Percentiles rank a stretch among this genome's conserved stretches.
Conservation (phyloP, 169 alveolate species). For the Eimeria acervulina region DNA sequence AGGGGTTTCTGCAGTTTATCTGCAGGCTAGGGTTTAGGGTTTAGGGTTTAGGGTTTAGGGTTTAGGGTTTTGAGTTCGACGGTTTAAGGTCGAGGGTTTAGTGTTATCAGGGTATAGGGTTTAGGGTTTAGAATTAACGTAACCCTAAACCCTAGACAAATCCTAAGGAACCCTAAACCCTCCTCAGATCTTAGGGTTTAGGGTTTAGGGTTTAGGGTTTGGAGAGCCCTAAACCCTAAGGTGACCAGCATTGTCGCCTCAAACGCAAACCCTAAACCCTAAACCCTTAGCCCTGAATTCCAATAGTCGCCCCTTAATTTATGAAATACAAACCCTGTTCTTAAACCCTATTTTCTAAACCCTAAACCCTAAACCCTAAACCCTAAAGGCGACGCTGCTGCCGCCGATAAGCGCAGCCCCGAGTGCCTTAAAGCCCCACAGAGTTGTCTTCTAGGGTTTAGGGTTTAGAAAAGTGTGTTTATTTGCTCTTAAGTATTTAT, state of each 20-base stretch:
- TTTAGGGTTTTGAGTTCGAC: background rate
- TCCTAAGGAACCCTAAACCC: no score
- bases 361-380: background rate
- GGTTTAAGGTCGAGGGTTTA: background rate
- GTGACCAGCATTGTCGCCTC: no score
- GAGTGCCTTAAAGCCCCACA: conserved; percentile 3
- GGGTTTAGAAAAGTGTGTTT: background rate
- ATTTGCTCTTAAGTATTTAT: background rate
- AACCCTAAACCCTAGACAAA: no score
- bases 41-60: conserved; percentile 59
- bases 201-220: background rate
- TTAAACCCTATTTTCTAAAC: background rate
- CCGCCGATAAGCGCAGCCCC: background rate
- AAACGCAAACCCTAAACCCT: conserved; percentile 10
- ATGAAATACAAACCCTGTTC: background rate
- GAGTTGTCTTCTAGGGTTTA: conserved; percentile 32
- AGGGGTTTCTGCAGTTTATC: background rate
- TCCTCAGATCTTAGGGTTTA: background rate
- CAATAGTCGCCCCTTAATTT: background rate
- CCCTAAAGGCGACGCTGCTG: background rate
- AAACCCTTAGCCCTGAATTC: background rate
- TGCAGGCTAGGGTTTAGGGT: conserved; percentile 10
- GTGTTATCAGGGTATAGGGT: background rate
- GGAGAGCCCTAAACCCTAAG: background rate
- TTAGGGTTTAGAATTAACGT: background rate